Evolutionary conservation across 2,329 filamentous ascomycete genomes (phyloP).

Genomic region (Claviceps spartinae): DNA sequence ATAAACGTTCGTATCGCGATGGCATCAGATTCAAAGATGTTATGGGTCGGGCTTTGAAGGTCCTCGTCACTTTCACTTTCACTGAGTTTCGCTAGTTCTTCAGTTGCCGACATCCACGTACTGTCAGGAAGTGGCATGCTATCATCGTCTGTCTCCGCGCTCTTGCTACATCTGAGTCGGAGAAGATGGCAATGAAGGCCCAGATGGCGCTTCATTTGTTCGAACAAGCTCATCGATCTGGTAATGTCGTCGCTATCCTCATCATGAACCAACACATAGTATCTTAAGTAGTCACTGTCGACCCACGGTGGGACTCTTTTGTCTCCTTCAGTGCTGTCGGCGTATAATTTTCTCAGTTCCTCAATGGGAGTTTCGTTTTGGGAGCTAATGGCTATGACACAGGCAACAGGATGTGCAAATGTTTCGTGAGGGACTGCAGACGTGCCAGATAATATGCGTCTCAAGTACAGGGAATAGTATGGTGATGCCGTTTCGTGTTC

Average conservation of each 20-base stretch:
- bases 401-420: constrained; percentile 86
- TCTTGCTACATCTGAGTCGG: constrained; percentile 70
- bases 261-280: constrained; percentile 93
- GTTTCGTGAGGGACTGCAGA: constrained; percentile 77
- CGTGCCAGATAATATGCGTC: constrained; percentile 67
- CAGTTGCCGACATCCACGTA: constrained; percentile 79
- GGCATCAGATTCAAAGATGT: constrained; percentile 84
- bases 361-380: constrained; percentile 74
- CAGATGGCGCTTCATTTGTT: constrained; percentile 98
- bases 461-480: constrained; percentile 75
- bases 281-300: constrained; percentile 80
- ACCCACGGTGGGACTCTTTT: constrained; percentile 71
- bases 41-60: constrained; percentile 57
- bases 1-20: constrained; percentile 80
- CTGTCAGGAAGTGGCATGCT: constrained; percentile 67
- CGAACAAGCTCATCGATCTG: constrained; percentile 79
- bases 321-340: constrained; percentile 66
- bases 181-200: constrained; percentile 90
- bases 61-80: constrained; percentile 53
- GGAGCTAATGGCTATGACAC: constrained; percentile 90
- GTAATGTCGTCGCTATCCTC: constrained; percentile 90
- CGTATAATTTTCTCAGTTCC: constrained; percentile 71
- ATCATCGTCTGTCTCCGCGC: constrained; percentile 82
- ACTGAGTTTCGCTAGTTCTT: constrained; percentile 66
- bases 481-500: constrained; percentile 48